Base-by-base conservation (phyloP, 345 rosid genomes). In the Garcia nutans region DNA sequence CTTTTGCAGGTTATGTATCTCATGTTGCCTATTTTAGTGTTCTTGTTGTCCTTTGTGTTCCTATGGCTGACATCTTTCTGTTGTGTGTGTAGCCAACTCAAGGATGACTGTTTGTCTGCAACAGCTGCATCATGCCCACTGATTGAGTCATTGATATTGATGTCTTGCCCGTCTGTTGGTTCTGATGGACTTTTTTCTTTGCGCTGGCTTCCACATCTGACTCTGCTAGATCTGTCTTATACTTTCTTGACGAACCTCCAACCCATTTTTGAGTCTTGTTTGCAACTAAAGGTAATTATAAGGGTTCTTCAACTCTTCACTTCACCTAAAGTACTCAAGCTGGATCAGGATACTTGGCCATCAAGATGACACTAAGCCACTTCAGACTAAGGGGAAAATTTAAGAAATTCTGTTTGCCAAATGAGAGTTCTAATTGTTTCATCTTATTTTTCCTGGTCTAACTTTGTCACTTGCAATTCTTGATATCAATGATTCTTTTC, bases 161-260 rank as follows among this genome's bases (percentile, higher is more conserved):
- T 92, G 98, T 93, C 97, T 19, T 96, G 98, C 85, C 92, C 88
- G 8, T 88, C 93, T 61, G 87, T 96, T 77, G 93, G 97, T 80
- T 73, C 88, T 73, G 93, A 85, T 56, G 99, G 98, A 68, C 92
- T 92, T 76, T 86, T 84, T 75, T 87, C 98, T 74, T 83, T 96
- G 85, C 50, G 82, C 5, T 75, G 83, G 76, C 97, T 96, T 78
- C 87, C 71, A 70, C 81, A 85, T 62, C 78, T 96, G 83, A 88
- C 89, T 22, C 76, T 85, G 59, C 97, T 96, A 65, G 99, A 93
- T 89, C 82, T 96, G 73, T 96, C 99, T 3, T 89, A 96, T 82
- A 96, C 99, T 49, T 93, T 96, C 85, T 81, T 96, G 90, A 86
- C 82, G 75, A 85, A 84, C 76, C 81, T 96, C 88, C 88, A 84